A percentile compares a stretch with the other conserved stretches of the same genome.
Conservation (phyloP, 306 rosid genomes). For the Prunus dulcis region DNA sequence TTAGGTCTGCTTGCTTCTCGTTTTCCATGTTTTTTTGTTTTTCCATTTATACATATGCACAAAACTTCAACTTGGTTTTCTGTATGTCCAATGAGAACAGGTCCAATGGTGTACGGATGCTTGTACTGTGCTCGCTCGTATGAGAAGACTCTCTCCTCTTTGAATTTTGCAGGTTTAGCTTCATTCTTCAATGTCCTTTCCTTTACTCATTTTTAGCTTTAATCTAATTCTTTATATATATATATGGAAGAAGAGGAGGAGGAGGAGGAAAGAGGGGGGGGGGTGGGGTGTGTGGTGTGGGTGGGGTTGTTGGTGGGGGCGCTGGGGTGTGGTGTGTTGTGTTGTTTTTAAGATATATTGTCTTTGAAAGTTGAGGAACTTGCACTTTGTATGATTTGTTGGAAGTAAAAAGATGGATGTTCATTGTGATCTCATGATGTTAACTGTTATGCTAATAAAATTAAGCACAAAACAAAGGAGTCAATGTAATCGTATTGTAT, state of each 20-base stretch:
- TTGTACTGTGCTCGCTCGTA: constrained; percentile 77
- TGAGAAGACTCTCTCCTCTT: constrained; percentile 58
- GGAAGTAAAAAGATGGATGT: neutral
- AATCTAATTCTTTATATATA: neutral
- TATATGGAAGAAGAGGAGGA: no score
- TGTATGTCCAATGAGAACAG: neutral
- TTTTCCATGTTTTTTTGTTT: neutral
- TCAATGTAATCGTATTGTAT: neutral
- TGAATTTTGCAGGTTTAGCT: constrained; percentile 72
- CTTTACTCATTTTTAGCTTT: neutral
- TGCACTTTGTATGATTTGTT: no score
- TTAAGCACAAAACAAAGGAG: neutral
- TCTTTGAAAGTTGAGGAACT: no score
- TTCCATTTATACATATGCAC: neutral
- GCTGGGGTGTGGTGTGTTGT: no score
- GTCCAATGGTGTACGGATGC: constrained; percentile 82
- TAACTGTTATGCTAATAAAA: neutral
- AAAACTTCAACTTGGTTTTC: neutral
- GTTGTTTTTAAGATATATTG: no score
- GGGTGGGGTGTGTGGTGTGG: no score
- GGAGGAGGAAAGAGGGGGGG: no score
- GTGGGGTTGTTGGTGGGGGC: no score
- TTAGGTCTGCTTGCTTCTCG: constrained; percentile 36
- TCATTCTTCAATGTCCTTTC: neutral
- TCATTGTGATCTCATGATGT: neutral